Base-by-base conservation (phyloP, 805 yeast species). In the Myxozyma melibiosi region DNA sequence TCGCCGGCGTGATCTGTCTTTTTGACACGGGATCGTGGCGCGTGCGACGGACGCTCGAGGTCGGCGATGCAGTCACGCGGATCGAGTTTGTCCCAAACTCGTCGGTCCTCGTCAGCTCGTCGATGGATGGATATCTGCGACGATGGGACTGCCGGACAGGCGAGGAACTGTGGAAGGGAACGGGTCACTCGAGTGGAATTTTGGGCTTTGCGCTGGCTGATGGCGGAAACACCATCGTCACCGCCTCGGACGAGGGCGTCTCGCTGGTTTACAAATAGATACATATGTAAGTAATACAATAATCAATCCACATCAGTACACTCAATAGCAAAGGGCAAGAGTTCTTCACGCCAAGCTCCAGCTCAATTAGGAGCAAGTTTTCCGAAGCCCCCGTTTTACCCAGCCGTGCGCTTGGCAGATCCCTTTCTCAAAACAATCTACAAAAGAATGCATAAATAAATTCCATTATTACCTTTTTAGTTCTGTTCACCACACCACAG, bases 201-300 rank as follows among this genome's bases (percentile, higher is more conserved):
- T 78, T 94, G 62, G 97, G 90, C 67, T 92, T 94, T 69, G 84
- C 86, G 18, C 68, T 85, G 41, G 44, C 61, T 25, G 84, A 82
- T 39, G 74, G 80, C 44, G 92, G 90, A 27, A 78, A 80, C 50
- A 84, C 85, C 70, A 68, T 94, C 43, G 79, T 90, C 35, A 89
- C 97, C 20, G 99, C 97, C 13, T 97, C 97, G 63, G 99, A 94
- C 71, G 99, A 94, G 72, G 96, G 96, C 65, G 97, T 94, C 31
- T 83, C 95, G 11, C 76, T 92, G 63, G 81, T 92, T 9, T 90
- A 84, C 66, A 76, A 78, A 35, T 46, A 43, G 39, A 44, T 16
- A 20, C 22, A 18, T 38, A 38, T 27, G 28, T 42, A 14, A 30
- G 25, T n/a, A 42, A 18, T 30, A 30, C n/a, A n/a, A n/a, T n/a